phyloP scores from a whole-genome alignment of 495 filamentous ascomycete genomes.

The Evansstolkia leycettana region DNA sequence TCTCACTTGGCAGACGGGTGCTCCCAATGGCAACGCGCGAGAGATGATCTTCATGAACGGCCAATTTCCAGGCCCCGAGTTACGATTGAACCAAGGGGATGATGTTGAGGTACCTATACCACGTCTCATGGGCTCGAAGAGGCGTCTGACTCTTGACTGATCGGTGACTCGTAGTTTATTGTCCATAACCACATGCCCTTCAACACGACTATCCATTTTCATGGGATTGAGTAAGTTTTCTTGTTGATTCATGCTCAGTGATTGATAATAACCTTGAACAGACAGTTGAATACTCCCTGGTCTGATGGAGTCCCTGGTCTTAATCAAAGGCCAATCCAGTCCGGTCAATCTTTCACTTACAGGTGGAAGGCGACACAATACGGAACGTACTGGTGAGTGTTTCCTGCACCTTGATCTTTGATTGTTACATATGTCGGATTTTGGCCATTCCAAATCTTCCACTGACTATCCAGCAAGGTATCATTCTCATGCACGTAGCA shows the following conservation, averaged over 20 bases:
- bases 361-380: slow-evolving; percentile 33
- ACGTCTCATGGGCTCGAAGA: neutral
- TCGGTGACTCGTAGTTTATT: slow-evolving; percentile 9
- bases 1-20: slow-evolving; percentile 24
- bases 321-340: slow-evolving; percentile 22
- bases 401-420: neutral
- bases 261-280: neutral
- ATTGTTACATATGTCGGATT: no score
- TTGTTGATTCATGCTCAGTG: neutral
- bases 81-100: slow-evolving; percentile 45
- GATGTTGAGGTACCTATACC: slow-evolving; percentile 40
- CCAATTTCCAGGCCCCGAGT: slow-evolving; percentile 39
- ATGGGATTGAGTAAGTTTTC: slow-evolving; percentile 7
- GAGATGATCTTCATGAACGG: slow-evolving; percentile 43
- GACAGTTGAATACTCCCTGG: slow-evolving; percentile 13
- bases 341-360: slow-evolving; percentile 24
- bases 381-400: slow-evolving; percentile 35
- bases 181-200: slow-evolving; percentile 37
- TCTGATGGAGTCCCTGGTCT: slow-evolving; percentile 30
- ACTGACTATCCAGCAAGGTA: slow-evolving; percentile 20
- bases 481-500: slow-evolving; percentile 36
- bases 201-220: slow-evolving; percentile 36
- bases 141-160: neutral
- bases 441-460: neutral
- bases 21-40: slow-evolving; percentile 25